phyloP scores from a whole-genome alignment of 148 eudicot species.

The Amaranthus hypochondriacus region DNA sequence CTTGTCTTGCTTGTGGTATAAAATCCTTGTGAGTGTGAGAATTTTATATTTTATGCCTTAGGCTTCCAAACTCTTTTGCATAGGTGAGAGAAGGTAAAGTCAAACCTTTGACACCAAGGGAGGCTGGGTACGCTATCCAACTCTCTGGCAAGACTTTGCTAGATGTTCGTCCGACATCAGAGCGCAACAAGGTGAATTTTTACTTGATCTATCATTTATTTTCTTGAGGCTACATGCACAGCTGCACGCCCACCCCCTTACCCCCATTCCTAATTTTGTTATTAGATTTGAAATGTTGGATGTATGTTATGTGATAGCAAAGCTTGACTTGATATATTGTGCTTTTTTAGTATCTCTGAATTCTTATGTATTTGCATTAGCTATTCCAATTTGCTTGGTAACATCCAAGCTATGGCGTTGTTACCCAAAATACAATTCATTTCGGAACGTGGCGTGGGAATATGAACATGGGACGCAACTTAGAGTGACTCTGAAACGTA shows the following conservation, averaged over 20 bases:
- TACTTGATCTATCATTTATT: not conserved
- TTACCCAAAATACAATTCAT: too few species aligned
- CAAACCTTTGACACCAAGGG: conserved; percentile 71
- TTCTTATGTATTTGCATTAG: not conserved
- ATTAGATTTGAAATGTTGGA: too few species aligned
- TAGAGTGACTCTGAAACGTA: too few species aligned
- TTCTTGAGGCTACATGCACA: conserved; percentile 2
- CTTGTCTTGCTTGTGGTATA: conserved; percentile 5
- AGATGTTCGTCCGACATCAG: conserved; percentile 85
- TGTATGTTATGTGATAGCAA: too few species aligned
- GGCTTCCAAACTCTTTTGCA: conserved; percentile 30
- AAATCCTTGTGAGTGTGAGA: conserved; percentile 17
- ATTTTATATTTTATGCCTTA: conserved; percentile 23
- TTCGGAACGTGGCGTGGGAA: too few species aligned
- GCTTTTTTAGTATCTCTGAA: not conserved
- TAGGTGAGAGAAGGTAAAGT: conserved; percentile 88
- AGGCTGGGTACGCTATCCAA: conserved; percentile 96
- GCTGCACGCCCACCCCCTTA: not conserved
- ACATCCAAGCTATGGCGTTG: too few species aligned
- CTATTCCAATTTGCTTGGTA: not conserved
- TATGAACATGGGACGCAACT: too few species aligned
- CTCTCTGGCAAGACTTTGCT: conserved; percentile 72
- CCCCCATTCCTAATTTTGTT: too few species aligned
- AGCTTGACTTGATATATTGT: not conserved
- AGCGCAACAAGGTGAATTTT: conserved; percentile 60